Evolutionary conservation across 768 basidiomycete species (phyloP), one percentile per base, ranked within the genome.

Genomic region (Boletus pseudopeckii): DNA sequence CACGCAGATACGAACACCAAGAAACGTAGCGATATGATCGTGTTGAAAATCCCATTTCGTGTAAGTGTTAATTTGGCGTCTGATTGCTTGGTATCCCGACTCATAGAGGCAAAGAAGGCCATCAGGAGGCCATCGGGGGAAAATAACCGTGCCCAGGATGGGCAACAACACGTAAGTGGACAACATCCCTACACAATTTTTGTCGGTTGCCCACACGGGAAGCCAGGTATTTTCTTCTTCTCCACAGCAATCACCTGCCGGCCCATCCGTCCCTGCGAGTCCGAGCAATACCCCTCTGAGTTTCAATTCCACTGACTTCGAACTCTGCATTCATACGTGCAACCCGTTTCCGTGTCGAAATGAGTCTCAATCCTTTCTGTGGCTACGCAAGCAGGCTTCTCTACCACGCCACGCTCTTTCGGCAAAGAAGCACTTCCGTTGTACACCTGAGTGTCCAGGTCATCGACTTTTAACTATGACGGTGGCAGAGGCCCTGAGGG

Each of bases 321-420:
- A 68, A 52, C 34, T 68, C 15, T 66, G 65, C 47, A 68, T 65
- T 24, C 65, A 66, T 18, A 65, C 66, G 1, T 68, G 66, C 41
- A 66, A 60, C 38, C 24, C 41, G 2, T 17, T 37, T 30, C 65
- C 53, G 3, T 66, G 65, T 54, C 65, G 66, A 40, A 68, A 66
- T 15, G 65, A 65, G 48, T 59, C 66, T 22, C 55, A 50, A 1
- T 67, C 65, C 26, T 62, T 68, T 45, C 46, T 68, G 28, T 66
- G 65, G 64, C 43, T 42, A 3, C 65, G 65, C 44, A 66, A 34
- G 18, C 50, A 54, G 42, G 53, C 60, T 5, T 59, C 55, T 24
- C 49, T 66, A 40, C 65, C 65, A 2, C 66, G 66, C 4, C 65
- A 66, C 22, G 63, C 56, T 5, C 63, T 66, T 50, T 66, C 64